These are phyloP conservation scores for Jackrogersella multiformis DNA, from an alignment of 495 filamentous ascomycete genomes.

Conservation along the genomic window DNA sequence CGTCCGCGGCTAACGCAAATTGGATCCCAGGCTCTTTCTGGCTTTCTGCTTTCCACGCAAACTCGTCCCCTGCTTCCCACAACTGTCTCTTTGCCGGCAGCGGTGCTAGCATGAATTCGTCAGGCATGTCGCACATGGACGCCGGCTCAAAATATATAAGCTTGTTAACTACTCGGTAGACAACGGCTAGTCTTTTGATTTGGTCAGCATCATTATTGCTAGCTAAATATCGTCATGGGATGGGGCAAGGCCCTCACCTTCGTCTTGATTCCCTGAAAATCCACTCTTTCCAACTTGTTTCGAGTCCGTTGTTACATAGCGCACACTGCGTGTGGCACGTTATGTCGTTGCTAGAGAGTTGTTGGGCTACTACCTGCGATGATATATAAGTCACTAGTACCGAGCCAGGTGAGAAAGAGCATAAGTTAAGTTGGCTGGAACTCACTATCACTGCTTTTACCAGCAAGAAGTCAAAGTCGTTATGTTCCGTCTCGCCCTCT, in stretches of 20 bases:
- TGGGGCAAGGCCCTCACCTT: constrained; percentile 38
- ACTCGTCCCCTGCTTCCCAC: constrained; percentile 57
- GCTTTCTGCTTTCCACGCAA: constrained; percentile 48
- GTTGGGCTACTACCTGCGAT: constrained; percentile 43
- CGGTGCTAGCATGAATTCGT: constrained; percentile 54
- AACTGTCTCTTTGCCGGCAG: constrained; percentile 58
- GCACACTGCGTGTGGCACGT: constrained; percentile 14
- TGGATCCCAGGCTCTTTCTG: constrained; percentile 37
- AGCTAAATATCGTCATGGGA: not conserved
- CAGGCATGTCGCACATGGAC: constrained; percentile 50
- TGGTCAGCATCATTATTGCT: constrained; percentile 20
- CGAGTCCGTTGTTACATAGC: constrained; percentile 22
- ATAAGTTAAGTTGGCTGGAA: constrained; percentile 7
- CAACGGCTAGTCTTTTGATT: constrained; percentile 49
- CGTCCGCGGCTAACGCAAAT: constrained; percentile 52
- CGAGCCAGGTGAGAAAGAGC: not conserved
- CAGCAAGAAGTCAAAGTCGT: constrained; percentile 52
- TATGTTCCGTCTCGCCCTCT: constrained; percentile 57
- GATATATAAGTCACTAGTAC: not conserved
- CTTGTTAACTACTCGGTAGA: constrained; percentile 56
- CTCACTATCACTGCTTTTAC: constrained; percentile 51
- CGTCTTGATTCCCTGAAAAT: constrained; percentile 55
- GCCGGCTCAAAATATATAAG: constrained; percentile 58
- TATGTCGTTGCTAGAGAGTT: constrained; percentile 21
- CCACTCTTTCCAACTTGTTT: constrained; percentile 56